Evolutionary conservation across 345 rosid species (phyloP), one percentile per base, ranked within the genome.

Genomic region (Acer yangbiense): DNA sequence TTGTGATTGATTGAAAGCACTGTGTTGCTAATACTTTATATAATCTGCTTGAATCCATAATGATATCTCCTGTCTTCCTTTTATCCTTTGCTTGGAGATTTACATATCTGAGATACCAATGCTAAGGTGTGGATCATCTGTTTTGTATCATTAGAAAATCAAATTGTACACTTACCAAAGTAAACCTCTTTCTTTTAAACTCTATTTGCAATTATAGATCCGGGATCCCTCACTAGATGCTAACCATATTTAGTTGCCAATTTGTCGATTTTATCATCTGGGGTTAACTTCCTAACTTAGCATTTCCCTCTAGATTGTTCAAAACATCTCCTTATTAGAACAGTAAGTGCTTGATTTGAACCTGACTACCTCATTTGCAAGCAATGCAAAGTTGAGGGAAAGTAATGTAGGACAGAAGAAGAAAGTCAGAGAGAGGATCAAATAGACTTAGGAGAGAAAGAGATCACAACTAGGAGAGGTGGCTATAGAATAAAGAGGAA

Each of bases 21-120:
- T 32, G 10, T 32, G 10, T 6, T 61, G 50, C 35, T 54, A 18
- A 58, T 77, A 44, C 21, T 77, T 39, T 32, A 76, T 68, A 64
- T 61, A 65, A 55, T 65, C 43, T 68, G 10, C 23, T 77, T 27
- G 52, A 12, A 20, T 27, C 62, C 61, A 17, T 3, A 1, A 57
- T 21, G 18, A 9, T 27, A 16, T 52, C 58, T 21, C 21, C 12
- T 7, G n/a, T 60, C 64, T 21, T 60, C 27, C 27, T 60, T 16
- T 54, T 54, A 0, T 54, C n/a, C 58, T 11, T 54, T 54, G 7
- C 58, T 54, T 54, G 58, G 55, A 50, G 55, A 50, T 50, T 50
- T 50, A 50, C 11, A 16, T 54, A 54, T 54, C 58, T 54, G 58
- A 54, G n/a, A 54, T 17, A 54, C 54, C 20, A 18, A 50, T 35